Evolutionary conservation across 805 yeast genomes (phyloP), one percentile per base, ranked within the genome.

Genomic region (Candida loeiensis): DNA sequence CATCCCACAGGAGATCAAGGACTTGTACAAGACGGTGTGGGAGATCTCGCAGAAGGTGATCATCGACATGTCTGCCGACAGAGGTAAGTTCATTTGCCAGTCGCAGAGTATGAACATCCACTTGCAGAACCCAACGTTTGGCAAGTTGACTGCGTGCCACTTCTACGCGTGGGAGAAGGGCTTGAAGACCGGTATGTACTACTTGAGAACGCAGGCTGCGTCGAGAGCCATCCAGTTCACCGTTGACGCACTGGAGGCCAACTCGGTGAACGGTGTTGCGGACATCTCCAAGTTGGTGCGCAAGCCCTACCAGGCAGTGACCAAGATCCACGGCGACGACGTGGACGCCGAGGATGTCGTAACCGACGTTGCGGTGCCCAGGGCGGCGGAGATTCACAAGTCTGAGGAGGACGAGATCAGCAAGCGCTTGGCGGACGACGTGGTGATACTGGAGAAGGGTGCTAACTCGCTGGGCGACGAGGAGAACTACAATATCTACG

Each of bases 161-260:
- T 93, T 93, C 74, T 91, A 93, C 60, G 98, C 96, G 35, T 93
- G 99, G 99, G 85, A 86, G 73, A 88, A 85, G 72, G 99, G 99
- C 45, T 77, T 93, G 61, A 93, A 93, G 76, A 93, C 99, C 4
- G 99, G 99, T 57, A 91, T 93, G 95, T 93, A 93, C 74, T 93
- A 93, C 67, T 73, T 93, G 63, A 82, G 98, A 67, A 91, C 98
- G 8, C 95, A 87, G 74, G 96, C 98, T 45, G 99, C 99, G 15
- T 79, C 96, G 31, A 85, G 95, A 37, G 97, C 99, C 35, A 93
- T 93, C 58, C 95, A 91, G 70, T 91, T 89, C 64, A 68, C 77
- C 17, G 72, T 74, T 34, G 77, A 74, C 51, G 45, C 63, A 62
- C 26, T 67, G 69, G 12, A 41, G 11, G 33, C 44, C n/a, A 22